A percentile compares a stretch with the other conserved stretches of the same genome.
Evolutionary conservation across 805 yeast species (phyloP).

Genomic region (Lipomyces spencermartinsiae): DNA sequence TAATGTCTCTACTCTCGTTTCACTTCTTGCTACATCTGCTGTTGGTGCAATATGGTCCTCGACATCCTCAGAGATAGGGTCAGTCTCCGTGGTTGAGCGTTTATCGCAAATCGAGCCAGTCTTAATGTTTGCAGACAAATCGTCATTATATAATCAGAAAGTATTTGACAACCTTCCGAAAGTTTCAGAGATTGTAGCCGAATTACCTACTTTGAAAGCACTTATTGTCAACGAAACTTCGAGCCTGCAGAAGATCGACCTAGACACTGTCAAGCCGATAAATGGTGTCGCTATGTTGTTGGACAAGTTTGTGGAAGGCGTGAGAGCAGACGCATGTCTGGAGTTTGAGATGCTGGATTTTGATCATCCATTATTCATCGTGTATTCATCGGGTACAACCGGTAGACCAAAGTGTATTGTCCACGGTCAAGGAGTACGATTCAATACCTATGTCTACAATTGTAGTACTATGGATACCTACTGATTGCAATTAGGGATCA

Average conservation of each 20-base stretch:
- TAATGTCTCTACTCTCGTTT: conserved; percentile 36
- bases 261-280: conserved; percentile 19
- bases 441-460: background rate
- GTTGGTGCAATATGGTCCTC: conserved; percentile 41
- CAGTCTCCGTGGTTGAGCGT: conserved; percentile 38
- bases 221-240: conserved; percentile 28
- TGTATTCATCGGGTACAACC: conserved; percentile 41
- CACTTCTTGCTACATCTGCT: conserved; percentile 38
- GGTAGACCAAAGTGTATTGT: conserved; percentile 41
- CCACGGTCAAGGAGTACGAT: conserved; percentile 38
- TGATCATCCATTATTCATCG: conserved; percentile 39
- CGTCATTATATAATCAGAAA: conserved; percentile 39
- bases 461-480: background rate
- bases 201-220: conserved; percentile 26
- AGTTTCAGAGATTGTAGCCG: conserved; percentile 32
- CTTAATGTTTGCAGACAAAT: conserved; percentile 37
- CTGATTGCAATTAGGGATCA: conserved; percentile 26
- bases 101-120: conserved; percentile 38
- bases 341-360: conserved; percentile 38
- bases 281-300: conserved; percentile 11
- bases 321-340: conserved; percentile 16
- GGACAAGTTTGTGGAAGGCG: conserved; percentile 15
- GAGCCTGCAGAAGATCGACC: conserved; percentile 12
- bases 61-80: conserved; percentile 40
- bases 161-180: conserved; percentile 32